phyloP scores from a whole-genome alignment of 257 asterid species.

The Cynanchum wilfordii region DNA sequence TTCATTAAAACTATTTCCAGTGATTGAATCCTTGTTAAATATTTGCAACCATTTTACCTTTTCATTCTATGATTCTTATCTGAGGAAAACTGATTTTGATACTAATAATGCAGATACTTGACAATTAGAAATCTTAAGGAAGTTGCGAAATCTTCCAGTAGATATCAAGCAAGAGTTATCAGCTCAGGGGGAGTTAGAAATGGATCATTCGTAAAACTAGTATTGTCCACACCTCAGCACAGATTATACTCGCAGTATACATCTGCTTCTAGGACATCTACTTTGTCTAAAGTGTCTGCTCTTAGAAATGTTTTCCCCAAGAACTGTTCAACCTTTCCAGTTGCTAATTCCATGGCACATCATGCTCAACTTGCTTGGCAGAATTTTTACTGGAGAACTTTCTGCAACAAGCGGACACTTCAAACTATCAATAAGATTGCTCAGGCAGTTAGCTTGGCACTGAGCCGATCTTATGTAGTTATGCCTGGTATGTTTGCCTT shows the following conservation, averaged over 20 bases:
- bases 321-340: slow-evolving; percentile 34
- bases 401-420: slow-evolving; percentile 26
- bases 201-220: background rate
- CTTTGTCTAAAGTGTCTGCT: slow-evolving; percentile 29
- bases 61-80: background rate
- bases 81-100: background rate
- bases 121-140: slow-evolving; percentile 5
- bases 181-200: background rate
- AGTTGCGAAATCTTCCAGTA: slow-evolving; percentile 5
- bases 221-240: slow-evolving; percentile 7
- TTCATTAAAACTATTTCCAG: too few species aligned
- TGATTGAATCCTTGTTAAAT: background rate
- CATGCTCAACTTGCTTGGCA: slow-evolving; percentile 61
- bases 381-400: slow-evolving; percentile 35
- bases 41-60: background rate
- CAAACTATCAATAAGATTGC: slow-evolving; percentile 50
- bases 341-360: slow-evolving; percentile 35
- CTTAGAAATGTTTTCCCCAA: slow-evolving; percentile 31
- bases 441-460: slow-evolving; percentile 77
- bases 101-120: slow-evolving; percentile 10
- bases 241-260: slow-evolving; percentile 9
- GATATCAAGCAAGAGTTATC: background rate
- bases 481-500: slow-evolving; percentile 69
- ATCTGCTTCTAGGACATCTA: slow-evolving; percentile 27
- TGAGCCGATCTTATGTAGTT: slow-evolving; percentile 52